A percentile compares a stretch with the other conserved stretches of the same genome.
phyloP scores from a whole-genome alignment of 768 basidiomycete genomes.

The Calocybe indica region DNA sequence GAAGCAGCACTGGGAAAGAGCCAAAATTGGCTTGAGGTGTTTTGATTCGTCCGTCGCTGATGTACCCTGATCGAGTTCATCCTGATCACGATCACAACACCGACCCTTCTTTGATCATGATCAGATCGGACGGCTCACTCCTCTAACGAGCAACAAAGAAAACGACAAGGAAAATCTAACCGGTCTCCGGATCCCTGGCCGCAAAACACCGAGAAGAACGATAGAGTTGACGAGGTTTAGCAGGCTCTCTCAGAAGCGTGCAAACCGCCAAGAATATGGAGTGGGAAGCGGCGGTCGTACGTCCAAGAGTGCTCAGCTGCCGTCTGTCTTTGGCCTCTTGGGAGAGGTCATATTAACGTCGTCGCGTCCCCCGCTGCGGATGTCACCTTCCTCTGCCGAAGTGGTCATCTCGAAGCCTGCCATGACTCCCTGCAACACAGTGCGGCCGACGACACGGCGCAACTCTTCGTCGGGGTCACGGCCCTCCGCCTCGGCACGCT shows the following conservation, averaged over 20 bases:
- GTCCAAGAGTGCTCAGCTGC: background rate
- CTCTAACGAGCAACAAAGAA: conserved; percentile 2
- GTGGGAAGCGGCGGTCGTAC: background rate
- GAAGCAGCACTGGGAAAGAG: background rate
- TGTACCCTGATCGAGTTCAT: conserved; percentile 12
- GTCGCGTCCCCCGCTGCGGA: conserved; percentile 17
- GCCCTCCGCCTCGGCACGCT: conserved; percentile 46
- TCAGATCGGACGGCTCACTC: conserved; percentile 16
- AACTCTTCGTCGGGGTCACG: conserved; percentile 66
- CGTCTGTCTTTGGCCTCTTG: conserved; percentile 29
- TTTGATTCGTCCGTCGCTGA: background rate
- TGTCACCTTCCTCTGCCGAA: conserved; percentile 11
- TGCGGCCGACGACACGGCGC: conserved; percentile 51
- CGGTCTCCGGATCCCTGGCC: too few species aligned
- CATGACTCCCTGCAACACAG: conserved; percentile 62
- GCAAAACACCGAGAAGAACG: too few species aligned
- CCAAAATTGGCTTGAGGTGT: background rate
- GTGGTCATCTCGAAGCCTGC: conserved; percentile 51
- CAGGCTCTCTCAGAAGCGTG: too few species aligned
- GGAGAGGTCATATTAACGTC: conserved; percentile 21
- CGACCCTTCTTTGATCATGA: conserved; percentile 26
- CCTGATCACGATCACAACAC: conserved; percentile 14
- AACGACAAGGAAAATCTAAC: background rate
- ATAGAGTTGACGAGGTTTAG: too few species aligned
- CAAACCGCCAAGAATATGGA: background rate